Base-by-base conservation (phyloP, 1,139 yeast species). In the Suhomyces maxii region DNA sequence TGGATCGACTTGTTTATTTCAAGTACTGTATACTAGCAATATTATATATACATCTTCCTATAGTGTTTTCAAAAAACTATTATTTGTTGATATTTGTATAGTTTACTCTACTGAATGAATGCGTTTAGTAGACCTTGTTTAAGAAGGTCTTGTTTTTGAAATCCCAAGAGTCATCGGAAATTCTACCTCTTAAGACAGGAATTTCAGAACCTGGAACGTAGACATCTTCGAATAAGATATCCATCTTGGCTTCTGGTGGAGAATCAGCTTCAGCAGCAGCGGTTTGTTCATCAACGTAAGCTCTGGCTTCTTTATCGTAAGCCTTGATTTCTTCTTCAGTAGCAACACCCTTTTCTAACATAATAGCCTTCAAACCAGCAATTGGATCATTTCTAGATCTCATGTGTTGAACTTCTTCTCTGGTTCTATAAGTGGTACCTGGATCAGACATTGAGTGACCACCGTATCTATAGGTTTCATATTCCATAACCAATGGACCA, bases 401-500 rank as follows among this genome's bases (percentile, higher is more conserved):
- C 97, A 93, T 91, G 80, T 93, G 95, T 77, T 91, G 98, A 60
- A 93, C 95, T 79, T 93, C 99, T 77, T 93, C 99, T 79, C 99
- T 90, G 67, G 99, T 93, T 83, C 98, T 86, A 84, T 93, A 93
- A 57, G 98, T 91, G 70, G 98, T 93, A 81, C 98, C 98, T 64
- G 98, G 98, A 74, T 93, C 98, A 58, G 97, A 91, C 98, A 93
- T 93, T 60, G 99, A 93, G 83, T 93, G 99, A 69, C 99, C 99
- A 79, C 99, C 98, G 71, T 93, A 93, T 81, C 99, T 86, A 78
- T 93, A 93, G 59, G 99, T 93, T 78, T 91, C 97, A 73, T 87
- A 93, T 79, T 93, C 99, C 61, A 93, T 68, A 48, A 93, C 97
- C 60, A 93, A 76, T 55, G 99, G 99, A 52, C 99, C 99, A 65